Percentiles rank a stretch among this genome's conserved stretches.
phyloP scores from a whole-genome alignment of 1,284 basidiomycete genomes.

The Puccinia hordei region DNA sequence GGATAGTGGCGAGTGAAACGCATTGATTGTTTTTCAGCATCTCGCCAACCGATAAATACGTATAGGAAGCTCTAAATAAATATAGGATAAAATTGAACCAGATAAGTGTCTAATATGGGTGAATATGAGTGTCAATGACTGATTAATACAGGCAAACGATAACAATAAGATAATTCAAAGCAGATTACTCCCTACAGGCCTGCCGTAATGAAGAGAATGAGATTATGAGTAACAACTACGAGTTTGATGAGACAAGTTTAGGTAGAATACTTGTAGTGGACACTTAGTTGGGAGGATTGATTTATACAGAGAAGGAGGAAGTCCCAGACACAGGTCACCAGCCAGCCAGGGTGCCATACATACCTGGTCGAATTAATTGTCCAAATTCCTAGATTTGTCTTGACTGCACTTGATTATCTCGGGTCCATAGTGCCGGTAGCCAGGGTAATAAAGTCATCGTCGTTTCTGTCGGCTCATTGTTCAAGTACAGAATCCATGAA shows the following conservation, averaged over 20 bases:
- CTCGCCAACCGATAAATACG: neutral
- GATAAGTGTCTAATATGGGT: too few species aligned
- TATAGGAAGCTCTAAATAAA: neutral
- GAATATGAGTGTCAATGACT: neutral
- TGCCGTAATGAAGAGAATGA: neutral
- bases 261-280: neutral
- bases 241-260: neutral
- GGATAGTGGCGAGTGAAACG: neutral
- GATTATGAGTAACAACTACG: neutral
- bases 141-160: neutral
- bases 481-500: too few species aligned
- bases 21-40: neutral
- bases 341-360: too few species aligned
- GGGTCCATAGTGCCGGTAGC: too few species aligned
- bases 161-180: neutral
- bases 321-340: too few species aligned
- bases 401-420: too few species aligned
- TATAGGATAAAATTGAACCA: neutral
- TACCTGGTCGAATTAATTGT: too few species aligned
- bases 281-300: neutral
- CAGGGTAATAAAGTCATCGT: too few species aligned
- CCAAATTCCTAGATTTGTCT: too few species aligned
- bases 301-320: neutral
- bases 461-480: too few species aligned
- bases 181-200: neutral